Evolutionary conservation across 202 grass and related monocot species (phyloP), one percentile per base, ranked within the genome.

Genomic region (Zoysia matrella): DNA sequence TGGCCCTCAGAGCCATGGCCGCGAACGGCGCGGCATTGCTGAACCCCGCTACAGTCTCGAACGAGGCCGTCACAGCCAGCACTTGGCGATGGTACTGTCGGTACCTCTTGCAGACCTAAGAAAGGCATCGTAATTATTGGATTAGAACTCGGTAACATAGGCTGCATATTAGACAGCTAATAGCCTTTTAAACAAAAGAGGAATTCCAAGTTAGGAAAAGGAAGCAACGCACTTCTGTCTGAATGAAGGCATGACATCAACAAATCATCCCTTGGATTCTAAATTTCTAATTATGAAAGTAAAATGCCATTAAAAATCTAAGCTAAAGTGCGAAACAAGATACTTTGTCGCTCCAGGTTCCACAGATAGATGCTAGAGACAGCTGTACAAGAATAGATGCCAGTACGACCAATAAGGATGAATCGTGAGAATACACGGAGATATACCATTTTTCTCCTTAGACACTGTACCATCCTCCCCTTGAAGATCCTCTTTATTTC

Each of bases 81-180:
- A 90, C 89, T 77, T 97, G 94, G 71, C 92, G 94, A 43, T 92
- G 94, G 79, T 94, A 94, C 78, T 92, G 91, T 30, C 88, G 73
- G 84, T 97, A 97, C 85, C 89, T 84, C 88, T 90, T 97, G 84
- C 84, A 94, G 60, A 97, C 91, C 94, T 97, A 47, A 45, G 83
- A 65, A 30, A 8, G 2, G 5, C 8, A 13, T 50, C 7, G 16
- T 3, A 54, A 18, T 58, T 39, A 74, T 72, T 47, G 70, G 69
- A 57, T 79, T 41, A 52, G 36, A 30, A 73, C 22, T 57, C 6
- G 15, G 15, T 39, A 15, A 65, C 36, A 53, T 62, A 47, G 4
- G 53, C 3, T 0, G 43, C 43, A 11, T 12, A 58, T 47, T 30
- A 11, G 66, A 57, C 65, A 80, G 41, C 75, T 73, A 52, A 60